phyloP scores from a whole-genome alignment of 305 asterid species.

The Ilex paraguariensis region DNA sequence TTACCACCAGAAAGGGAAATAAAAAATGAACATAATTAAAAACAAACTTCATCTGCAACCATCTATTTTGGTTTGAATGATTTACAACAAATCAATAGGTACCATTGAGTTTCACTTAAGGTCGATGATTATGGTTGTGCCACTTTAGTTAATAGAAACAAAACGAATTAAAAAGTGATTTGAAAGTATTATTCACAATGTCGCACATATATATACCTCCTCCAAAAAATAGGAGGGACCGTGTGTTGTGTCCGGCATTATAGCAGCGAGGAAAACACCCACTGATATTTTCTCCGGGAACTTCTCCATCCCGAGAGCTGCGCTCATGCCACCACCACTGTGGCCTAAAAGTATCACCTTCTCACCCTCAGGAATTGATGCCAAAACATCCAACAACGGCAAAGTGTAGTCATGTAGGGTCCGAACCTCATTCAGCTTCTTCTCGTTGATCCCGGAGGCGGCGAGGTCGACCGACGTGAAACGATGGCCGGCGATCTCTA shows the following conservation, averaged over 20 bases:
- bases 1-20: conserved; percentile 1
- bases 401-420: conserved; percentile 32
- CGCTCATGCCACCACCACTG: conserved; percentile 59
- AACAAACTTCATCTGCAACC: too few species aligned
- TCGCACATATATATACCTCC: conserved; percentile 21
- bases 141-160: too few species aligned
- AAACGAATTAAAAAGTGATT: too few species aligned
- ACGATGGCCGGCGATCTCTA: conserved; percentile 48
- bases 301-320: conserved; percentile 50
- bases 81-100: too few species aligned
- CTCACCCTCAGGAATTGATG: conserved; percentile 36
- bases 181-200: too few species aligned
- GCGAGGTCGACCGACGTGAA: conserved; percentile 46
- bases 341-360: conserved; percentile 57
- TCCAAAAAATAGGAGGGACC: conserved; percentile 35
- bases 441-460: conserved; percentile 39
- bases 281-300: conserved; percentile 38
- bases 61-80: too few species aligned
- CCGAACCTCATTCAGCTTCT: conserved; percentile 38
- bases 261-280: conserved; percentile 58
- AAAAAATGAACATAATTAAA: too few species aligned
- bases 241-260: conserved; percentile 48
- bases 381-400: conserved; percentile 51
- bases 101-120: too few species aligned
- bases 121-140: too few species aligned